Evolutionary conservation across 305 asterid species (phyloP).

Genomic region (Rubia peregrina): DNA sequence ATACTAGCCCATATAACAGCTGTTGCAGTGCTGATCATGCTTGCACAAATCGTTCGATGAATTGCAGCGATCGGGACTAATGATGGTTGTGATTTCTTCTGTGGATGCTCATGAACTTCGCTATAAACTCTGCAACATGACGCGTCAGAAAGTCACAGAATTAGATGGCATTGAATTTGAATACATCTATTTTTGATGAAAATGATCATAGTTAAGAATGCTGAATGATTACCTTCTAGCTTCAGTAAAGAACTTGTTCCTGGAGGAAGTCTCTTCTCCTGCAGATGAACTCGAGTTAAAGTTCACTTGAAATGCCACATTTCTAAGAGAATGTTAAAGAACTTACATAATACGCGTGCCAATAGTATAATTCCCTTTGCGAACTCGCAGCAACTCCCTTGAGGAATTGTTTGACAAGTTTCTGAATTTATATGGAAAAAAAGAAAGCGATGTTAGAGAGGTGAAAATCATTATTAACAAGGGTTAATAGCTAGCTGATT

Average conservation of each 20-base stretch:
- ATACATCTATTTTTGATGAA: background rate
- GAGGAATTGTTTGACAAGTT: constrained; percentile 63
- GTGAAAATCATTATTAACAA: background rate
- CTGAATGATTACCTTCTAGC: constrained; percentile 53
- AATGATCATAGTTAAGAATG: background rate
- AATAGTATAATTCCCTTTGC: constrained; percentile 68
- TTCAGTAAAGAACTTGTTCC: constrained; percentile 69
- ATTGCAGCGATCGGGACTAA: constrained; percentile 16
- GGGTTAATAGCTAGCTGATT: constrained; percentile 16
- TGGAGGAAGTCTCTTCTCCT: constrained; percentile 80
- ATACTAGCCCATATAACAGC: too few species aligned
- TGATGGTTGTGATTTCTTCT: constrained; percentile 49
- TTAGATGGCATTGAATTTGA: background rate
- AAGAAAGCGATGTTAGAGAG: background rate
- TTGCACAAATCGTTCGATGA: background rate
- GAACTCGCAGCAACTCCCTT: constrained; percentile 38
- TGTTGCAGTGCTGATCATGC: background rate
- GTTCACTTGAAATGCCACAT: background rate
- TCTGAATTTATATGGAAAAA: constrained; percentile 30
- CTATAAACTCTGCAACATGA: constrained; percentile 60
- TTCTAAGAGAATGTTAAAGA: constrained; percentile 5
- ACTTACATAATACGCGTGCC: constrained; percentile 91
- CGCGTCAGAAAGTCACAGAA: background rate
- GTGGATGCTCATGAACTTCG: constrained; percentile 75
- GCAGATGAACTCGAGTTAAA: constrained; percentile 31